Base-by-base conservation (phyloP, 345 rosid genomes). In the Linum trigynum region DNA sequence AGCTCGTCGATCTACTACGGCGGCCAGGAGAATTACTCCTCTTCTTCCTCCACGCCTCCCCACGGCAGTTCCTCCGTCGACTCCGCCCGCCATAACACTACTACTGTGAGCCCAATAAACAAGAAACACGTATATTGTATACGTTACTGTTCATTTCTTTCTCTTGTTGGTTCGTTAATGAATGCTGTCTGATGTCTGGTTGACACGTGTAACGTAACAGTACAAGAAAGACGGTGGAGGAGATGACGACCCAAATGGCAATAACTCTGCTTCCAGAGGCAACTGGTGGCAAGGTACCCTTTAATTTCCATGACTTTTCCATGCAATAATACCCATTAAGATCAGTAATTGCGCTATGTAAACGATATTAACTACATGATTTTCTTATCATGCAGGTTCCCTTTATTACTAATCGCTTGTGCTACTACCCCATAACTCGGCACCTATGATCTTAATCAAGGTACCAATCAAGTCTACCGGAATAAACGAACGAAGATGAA, bases 1-100 rank as follows among this genome's bases (percentile, higher is more conserved):
- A 89, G 91, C 71, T 92, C 98, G 65, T 92, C 98, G n/a, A 86
- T 92, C 65, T 77, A 86, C 80, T 92, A 92, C 67, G 98, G 96
- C 48, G 98, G 98, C 66, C 98, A 84, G 78, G 96, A 92, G 71
- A 82, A 83, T 69, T 92, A 87, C 74, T 80, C 92, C 67, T 79
- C 92, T 39, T 10, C 53, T 3, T 48, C 53, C 53, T 1, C 53
- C 14, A 48, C 53, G 14, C 9, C 2, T 15, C 9, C 9, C 53
- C 9, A 48, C 53, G 14, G 0, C 53, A 48, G 14, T 7, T 48
- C 53, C 11, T 48, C 53, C 53, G 14, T 48, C 11, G 53, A 48
- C 53, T 15, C 9, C 53, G 14, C 14, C 14, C 45, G 9, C 1
- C 45, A 1, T 41, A 41, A 8, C 45, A 41, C 45, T 4, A 41